Percentiles rank a stretch among this genome's conserved stretches.
phyloP scores from a whole-genome alignment of 2,329 filamentous ascomycete genomes.

The Fusarium chuoi region DNA sequence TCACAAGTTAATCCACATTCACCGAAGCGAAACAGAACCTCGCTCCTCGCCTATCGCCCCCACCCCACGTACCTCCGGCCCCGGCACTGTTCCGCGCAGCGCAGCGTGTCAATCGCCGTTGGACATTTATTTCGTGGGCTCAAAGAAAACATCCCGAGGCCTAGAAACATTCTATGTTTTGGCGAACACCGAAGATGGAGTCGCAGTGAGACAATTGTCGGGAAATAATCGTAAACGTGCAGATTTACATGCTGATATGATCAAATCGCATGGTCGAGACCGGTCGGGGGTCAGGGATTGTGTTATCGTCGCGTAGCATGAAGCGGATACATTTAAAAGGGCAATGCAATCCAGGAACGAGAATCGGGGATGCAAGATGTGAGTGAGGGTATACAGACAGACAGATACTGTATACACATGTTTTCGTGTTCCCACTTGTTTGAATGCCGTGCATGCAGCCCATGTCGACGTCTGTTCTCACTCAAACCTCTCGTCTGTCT shows the following conservation, averaged over 20 bases:
- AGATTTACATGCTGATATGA: constrained; percentile 1
- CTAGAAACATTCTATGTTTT: constrained; percentile 18
- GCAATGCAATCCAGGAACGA: neutral
- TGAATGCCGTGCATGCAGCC: constrained; percentile 28
- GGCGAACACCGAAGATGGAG: constrained; percentile 20
- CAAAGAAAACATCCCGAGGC: neutral
- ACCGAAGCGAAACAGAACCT: constrained; percentile 16
- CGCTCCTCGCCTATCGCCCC: constrained; percentile 30
- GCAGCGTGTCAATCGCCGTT: neutral
- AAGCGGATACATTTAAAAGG: neutral
- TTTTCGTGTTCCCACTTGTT: neutral
- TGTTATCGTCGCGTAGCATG: neutral
- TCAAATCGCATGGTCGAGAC: constrained; percentile 7
- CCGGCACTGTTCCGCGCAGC: constrained; percentile 16
- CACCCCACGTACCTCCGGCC: neutral
- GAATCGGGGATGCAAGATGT: constrained; percentile 4
- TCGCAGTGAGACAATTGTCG: neutral
- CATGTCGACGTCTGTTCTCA: constrained; percentile 19
- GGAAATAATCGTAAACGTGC: neutral
- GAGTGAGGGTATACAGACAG: neutral
- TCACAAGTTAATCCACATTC: constrained; percentile 4
- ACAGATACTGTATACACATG: neutral
- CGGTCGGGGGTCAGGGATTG: neutral
- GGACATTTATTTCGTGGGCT: neutral
- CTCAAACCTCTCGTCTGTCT: neutral